Conservation (phyloP, 73 alveolate species). For the Tetrahymena elliotti region DNA sequence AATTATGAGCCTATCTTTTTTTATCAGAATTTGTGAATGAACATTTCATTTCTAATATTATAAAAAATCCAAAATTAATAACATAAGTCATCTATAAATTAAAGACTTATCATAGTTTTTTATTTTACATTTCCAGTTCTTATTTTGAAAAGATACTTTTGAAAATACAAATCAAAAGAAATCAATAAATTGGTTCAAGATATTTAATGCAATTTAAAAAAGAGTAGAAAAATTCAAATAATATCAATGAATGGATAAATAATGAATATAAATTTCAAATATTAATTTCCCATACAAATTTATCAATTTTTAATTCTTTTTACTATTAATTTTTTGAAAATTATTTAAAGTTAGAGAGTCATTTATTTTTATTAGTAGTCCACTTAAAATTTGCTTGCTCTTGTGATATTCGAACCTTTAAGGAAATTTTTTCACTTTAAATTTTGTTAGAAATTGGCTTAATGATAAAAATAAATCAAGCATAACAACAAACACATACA, state of each 20-base stretch:
- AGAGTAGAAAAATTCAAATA: neutral
- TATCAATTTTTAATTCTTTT: too few relatives aligned
- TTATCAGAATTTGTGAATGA: neutral
- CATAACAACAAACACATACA: too few relatives aligned
- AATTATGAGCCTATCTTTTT: neutral
- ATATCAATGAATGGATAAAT: too few relatives aligned
- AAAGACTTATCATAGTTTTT: too few relatives aligned
- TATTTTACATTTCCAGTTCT: neutral
- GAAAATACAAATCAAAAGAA: too few relatives aligned
- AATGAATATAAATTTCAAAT: neutral
- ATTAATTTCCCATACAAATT: neutral
- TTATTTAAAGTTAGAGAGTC: neutral
- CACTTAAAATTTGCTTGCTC: too few relatives aligned
- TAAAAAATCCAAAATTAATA: neutral
- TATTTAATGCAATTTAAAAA: too few relatives aligned
- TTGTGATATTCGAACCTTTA: too few relatives aligned
- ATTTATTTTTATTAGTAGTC: neutral
- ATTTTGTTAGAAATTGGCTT: too few relatives aligned
- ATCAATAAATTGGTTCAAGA: neutral
- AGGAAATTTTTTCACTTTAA: too few relatives aligned
- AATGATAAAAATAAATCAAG: too few relatives aligned
- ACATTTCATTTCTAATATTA: neutral
- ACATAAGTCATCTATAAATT: neutral
- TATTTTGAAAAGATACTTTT: too few relatives aligned
- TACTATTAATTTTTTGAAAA: neutral